Evolutionary conservation across 352 stramenopile genomes (phyloP).

Genomic region (Phytophthora cactorum): DNA sequence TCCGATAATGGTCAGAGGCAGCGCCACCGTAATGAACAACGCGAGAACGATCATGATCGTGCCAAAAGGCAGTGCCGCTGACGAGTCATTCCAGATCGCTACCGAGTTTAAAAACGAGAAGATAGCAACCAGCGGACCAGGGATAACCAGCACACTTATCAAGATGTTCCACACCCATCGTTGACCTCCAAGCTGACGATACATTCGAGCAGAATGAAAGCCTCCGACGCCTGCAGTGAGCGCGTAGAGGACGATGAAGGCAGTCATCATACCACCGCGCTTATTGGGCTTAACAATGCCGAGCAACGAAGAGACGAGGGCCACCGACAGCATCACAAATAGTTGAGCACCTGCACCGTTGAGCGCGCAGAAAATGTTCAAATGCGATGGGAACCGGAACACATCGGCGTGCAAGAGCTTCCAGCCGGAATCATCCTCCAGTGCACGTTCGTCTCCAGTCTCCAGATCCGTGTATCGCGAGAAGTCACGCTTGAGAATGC

Average conservation of each 20-base stretch:
- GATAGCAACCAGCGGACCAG: conserved; percentile 88
- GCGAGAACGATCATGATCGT: conserved; percentile 95
- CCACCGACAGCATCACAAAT: conserved; percentile 91
- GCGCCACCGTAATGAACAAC: conserved; percentile 92
- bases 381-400: conserved; percentile 93
- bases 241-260: conserved; percentile 95
- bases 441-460: conserved; percentile 74
- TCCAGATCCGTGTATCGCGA: conserved; percentile 97
- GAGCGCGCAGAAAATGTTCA: conserved; percentile 93
- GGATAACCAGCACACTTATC: conserved; percentile 92
- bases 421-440: conserved; percentile 97
- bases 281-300: conserved; percentile 94
- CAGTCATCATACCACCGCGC: conserved; percentile 92
- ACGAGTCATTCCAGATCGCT: conserved; percentile 95
- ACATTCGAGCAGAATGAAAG: conserved; percentile 93
- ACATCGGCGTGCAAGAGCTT: conserved; percentile 98
- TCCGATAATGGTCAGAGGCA: conserved; percentile 95
- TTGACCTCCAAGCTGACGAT: conserved; percentile 94
- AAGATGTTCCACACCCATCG: conserved; percentile 97
- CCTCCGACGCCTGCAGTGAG: conserved; percentile 94
- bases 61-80: conserved; percentile 94
- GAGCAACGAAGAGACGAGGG: conserved; percentile 93
- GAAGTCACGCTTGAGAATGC: conserved; percentile 98
- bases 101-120: conserved; percentile 97
- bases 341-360: conserved; percentile 95